A percentile compares a stretch with the other conserved stretches of the same genome.
Evolutionary conservation across 192 early-diverging fungal species (phyloP).

Genomic region (Rhizophagus sp.): DNA sequence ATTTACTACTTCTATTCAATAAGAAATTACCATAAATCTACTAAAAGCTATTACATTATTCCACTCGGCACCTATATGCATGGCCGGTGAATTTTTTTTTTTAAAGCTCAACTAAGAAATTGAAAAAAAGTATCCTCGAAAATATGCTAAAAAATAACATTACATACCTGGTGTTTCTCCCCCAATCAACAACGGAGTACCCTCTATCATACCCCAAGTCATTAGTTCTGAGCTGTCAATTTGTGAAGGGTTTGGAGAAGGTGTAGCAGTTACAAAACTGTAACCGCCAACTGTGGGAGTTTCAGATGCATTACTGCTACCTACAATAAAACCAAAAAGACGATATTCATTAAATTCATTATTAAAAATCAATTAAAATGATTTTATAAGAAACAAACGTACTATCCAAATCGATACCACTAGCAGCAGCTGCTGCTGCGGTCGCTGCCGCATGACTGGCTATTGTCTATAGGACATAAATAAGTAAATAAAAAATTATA

Average conservation of each 20-base stretch:
- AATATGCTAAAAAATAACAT: background rate
- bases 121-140: background rate
- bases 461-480: constrained; percentile 11
- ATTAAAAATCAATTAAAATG: no score
- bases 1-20: background rate
- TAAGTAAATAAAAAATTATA: background rate
- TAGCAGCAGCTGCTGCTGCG: constrained; percentile 9
- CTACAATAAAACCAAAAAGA: background rate
- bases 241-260: constrained; percentile 59
- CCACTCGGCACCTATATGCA: background rate
- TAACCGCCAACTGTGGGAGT: constrained; percentile 64
- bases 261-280: constrained; percentile 68
- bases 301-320: background rate
- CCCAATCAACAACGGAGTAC: constrained; percentile 70
- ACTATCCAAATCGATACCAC: constrained; percentile 1
- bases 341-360: no score
- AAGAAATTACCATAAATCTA: constrained; percentile 20
- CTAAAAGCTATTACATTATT: background rate
- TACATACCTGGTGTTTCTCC: constrained; percentile 45
- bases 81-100: background rate
- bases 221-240: constrained; percentile 70
- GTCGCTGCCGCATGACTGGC: constrained; percentile 28
- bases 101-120: background rate
- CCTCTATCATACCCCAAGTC: constrained; percentile 87
- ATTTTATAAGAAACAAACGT: background rate